Evolutionary conservation across 1,139 yeast species (phyloP), one percentile per base, ranked within the genome.

Genomic region (Pichia sp.): DNA sequence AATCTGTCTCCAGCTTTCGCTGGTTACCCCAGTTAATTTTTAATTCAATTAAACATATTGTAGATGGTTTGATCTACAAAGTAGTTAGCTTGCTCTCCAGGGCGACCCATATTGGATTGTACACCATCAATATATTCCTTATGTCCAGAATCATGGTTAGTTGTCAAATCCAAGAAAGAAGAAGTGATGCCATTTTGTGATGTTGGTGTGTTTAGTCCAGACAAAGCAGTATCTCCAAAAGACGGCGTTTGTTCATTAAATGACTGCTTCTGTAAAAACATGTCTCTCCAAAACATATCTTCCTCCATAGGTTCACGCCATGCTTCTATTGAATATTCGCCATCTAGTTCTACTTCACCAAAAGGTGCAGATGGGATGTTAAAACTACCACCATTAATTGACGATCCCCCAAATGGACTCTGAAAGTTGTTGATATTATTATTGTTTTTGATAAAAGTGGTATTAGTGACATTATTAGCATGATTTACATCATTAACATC

Each of bases 31-130:
- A n/a, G n/a, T n/a, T n/a, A n/a, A n/a, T n/a, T n/a, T n/a, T n/a
- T n/a, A n/a, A n/a, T n/a, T 40, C n/a, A 50, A 31, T 42, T 49
- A 35, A 49, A 49, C 53, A 52, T 49, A 16, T 50, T 48, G 25
- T 42, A 50, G n/a, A 52, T 50, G 6, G 52, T 49, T 12, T 37
- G 43, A 34, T 52, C 52, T 11, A 52, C 50, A 40, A 52, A 49
- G 6, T 40, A 36, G 24, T 47, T 42, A 3, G 49, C 39, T 24
- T 30, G 24, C 4, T 39, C 28, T 11, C 12, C 30, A 25, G 30
- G 30, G 4, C 28, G 23, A 12, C 28, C 37, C 12, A 16, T 38
- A 20, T 7, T 30, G n/a, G n/a, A n/a, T n/a, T n/a, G n/a, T n/a
- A n/a, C n/a, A n/a, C n/a, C n/a, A n/a, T n/a, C n/a, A n/a, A n/a